A percentile compares a stretch with the other conserved stretches of the same genome.
These are phyloP conservation scores for Crithidia bombi DNA, from an alignment of 208 protist species.

Conservation along the genomic window DNA sequence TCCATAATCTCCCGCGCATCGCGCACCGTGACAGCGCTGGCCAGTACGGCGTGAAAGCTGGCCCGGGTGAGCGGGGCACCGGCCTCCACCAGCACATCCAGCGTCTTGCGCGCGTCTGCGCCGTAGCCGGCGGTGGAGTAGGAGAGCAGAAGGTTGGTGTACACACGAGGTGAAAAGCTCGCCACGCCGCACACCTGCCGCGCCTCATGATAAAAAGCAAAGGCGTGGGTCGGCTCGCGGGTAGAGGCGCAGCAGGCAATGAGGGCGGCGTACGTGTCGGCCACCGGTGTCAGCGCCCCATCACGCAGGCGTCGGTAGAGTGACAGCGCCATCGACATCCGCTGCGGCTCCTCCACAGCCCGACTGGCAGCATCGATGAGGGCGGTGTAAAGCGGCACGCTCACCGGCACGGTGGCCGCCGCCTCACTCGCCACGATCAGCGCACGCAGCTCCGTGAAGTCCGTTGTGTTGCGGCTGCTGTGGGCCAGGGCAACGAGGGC, in stretches of 20 bases:
- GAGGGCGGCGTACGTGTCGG: slow-evolving; percentile 79
- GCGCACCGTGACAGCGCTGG: slow-evolving; percentile 58
- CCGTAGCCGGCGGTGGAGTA: slow-evolving; percentile 72
- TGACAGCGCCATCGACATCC: slow-evolving; percentile 72
- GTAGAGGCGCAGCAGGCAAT: slow-evolving; percentile 74
- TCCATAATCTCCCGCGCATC: slow-evolving; percentile 77
- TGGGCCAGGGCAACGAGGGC: slow-evolving; percentile 63
- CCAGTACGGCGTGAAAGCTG: slow-evolving; percentile 80
- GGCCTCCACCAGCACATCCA: slow-evolving; percentile 83
- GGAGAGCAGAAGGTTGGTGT: slow-evolving; percentile 78
- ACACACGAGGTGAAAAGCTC: slow-evolving; percentile 59
- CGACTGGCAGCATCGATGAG: slow-evolving; percentile 75
- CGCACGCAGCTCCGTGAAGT: slow-evolving; percentile 68
- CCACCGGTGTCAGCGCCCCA: slow-evolving; percentile 42
- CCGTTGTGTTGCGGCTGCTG: slow-evolving; percentile 44
- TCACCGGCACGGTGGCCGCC: slow-evolving; percentile 61
- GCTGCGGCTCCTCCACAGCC: slow-evolving; percentile 53
- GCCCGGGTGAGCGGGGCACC: slow-evolving; percentile 71
- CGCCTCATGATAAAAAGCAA: slow-evolving; percentile 89
- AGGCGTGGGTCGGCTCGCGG: slow-evolving; percentile 76
- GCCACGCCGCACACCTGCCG: slow-evolving; percentile 48
- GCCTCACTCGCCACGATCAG: slow-evolving; percentile 63
- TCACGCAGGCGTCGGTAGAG: slow-evolving; percentile 85
- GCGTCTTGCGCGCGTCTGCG: slow-evolving; percentile 64
- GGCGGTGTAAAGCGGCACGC: slow-evolving; percentile 76